These are phyloP conservation scores for Cyclostephanos invisitatus DNA, from an alignment of 108 stramenopile genomes.

Conservation along the genomic window DNA sequence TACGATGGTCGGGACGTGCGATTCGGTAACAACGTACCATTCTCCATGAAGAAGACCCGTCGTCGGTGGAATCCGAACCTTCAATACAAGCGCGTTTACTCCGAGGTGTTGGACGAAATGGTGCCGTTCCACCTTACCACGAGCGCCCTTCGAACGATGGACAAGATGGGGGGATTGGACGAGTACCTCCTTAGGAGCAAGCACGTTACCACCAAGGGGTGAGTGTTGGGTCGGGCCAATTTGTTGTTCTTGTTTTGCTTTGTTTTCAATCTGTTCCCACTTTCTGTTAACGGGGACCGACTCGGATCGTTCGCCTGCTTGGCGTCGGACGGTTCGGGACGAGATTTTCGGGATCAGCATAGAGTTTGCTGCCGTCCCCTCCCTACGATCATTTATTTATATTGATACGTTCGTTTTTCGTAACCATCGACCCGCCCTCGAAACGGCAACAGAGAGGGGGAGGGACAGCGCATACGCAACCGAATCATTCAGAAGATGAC, in stretches of 20 bases:
- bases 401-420: background rate
- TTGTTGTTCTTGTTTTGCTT: no score
- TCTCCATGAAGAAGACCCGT: conserved; percentile 70
- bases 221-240: conserved; percentile 11
- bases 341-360: background rate
- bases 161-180: conserved; percentile 85
- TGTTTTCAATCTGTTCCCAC: background rate
- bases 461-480: conserved; percentile 32
- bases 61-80: conserved; percentile 87
- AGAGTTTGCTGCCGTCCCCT: background rate
- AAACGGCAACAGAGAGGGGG: conserved; percentile 19
- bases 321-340: background rate
- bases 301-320: background rate
- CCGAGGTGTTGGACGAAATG: conserved; percentile 83
- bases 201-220: conserved; percentile 51
- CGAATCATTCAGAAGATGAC: conserved; percentile 39
- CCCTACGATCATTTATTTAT: background rate
- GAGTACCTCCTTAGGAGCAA: conserved; percentile 75
- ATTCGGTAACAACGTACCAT: conserved; percentile 78
- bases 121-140: conserved; percentile 83
- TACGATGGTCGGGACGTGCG: conserved; percentile 85
- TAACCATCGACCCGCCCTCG: background rate
- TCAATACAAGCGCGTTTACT: conserved; percentile 70
- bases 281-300: no score
- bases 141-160: conserved; percentile 72